Evolutionary conservation across 148 eudicot species (phyloP), one percentile per base, ranked within the genome.

Genomic region (Persicaria tinctoria): DNA sequence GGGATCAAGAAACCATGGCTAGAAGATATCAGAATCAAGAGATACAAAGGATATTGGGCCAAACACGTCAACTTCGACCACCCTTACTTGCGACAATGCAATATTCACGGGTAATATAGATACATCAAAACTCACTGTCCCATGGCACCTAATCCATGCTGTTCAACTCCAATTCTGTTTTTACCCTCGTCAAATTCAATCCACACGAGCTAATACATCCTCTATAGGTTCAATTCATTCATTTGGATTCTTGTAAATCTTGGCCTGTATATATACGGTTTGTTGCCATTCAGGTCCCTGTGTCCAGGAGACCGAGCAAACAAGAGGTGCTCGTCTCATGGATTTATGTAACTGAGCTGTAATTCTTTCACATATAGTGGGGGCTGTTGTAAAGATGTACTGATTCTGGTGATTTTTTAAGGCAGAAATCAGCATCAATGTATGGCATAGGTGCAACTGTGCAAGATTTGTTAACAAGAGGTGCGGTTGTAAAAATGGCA

Each of bases 1-100:
- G 99, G 99, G 66, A 81, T 90, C 71, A 78, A 80, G 88, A 96
- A 96, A 78, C 99, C 99, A 5, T 96, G 99, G 99, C 78, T 92
- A 76, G 70, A 92, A 32, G 98, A 92, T 82, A 89, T 90, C 41
- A 96, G 97, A 51, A 72, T 88, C 12, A 88, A 81, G 27, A 87
- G 85, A 76, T 90, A 87, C 86, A 90, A 89, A 83, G 79, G 69
- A 8, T 90, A 83, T 71, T 95, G 99, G 99, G 81, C 79, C 84
- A 85, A 81, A 75, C 86, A 86, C 54, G 77, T 88, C 75, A 77
- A 89, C 62, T 89, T 81, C 51, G 84, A 84, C 41, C 87, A 90
- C 78, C 97, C 92, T 4, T 84, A 80, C 77, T 76, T 96, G 72
- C 97, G 87, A 76, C 94, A 87, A 48, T 96, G 99, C 86, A 95